Conservation (phyloP, 352 stramenopile genomes). For the Globisporangium spinosum region DNA sequence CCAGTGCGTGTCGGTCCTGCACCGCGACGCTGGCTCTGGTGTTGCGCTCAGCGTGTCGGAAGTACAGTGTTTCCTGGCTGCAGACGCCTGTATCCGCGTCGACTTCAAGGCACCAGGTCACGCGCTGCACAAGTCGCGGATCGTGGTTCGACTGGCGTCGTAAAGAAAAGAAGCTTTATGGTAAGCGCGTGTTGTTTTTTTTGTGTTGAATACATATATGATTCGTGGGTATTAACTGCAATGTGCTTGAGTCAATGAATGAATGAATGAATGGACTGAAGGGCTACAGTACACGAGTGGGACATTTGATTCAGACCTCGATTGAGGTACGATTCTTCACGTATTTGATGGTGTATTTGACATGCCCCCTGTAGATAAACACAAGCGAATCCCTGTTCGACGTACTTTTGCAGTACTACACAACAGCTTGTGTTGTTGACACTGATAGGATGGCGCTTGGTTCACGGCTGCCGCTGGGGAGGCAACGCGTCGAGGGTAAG, state of each 20-base stretch:
- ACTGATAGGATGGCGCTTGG: too few relatives aligned
- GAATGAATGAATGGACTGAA: not conserved
- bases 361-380: too few relatives aligned
- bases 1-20: conserved; percentile 24
- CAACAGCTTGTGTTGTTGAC: too few relatives aligned
- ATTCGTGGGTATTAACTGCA: not conserved
- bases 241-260: not conserved
- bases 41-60: conserved; percentile 28
- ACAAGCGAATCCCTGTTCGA: too few relatives aligned
- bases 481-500: not conserved
- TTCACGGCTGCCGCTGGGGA: conserved; percentile 3
- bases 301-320: not conserved
- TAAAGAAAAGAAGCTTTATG: not conserved
- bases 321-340: not conserved
- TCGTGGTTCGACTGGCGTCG: conserved; percentile 14
- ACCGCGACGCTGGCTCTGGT: conserved; percentile 10
- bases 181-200: not conserved
- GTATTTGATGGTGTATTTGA: not conserved
- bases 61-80: conserved; percentile 18
- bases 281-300: not conserved
- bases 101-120: conserved; percentile 25
- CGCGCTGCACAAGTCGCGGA: conserved; percentile 12
- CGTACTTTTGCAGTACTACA: too few relatives aligned
- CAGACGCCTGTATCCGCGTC: conserved; percentile 28
- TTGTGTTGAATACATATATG: not conserved